Evolutionary conservation across 139 green algal genomes (phyloP), one percentile per base, ranked within the genome.

Genomic region (Chlorella ohadii): DNA sequence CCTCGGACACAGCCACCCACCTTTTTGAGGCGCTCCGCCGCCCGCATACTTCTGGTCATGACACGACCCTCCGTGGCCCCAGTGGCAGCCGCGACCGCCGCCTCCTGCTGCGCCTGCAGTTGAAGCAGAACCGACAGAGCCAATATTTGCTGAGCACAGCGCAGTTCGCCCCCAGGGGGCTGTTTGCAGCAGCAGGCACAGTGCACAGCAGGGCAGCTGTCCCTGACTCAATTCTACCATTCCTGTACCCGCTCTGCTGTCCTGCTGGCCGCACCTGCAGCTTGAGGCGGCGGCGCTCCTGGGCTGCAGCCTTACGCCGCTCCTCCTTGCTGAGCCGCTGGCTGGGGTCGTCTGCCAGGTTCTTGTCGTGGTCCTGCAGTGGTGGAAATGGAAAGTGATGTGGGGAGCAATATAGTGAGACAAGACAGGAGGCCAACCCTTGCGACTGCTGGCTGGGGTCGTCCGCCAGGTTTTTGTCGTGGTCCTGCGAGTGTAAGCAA

Each of bases 381-480:
- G 36, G 39, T 34, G 22, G 28, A 22, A 3, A 34, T n/a, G n/a
- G n/a, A n/a, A n/a, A n/a, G n/a, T n/a, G n/a, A n/a, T n/a, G n/a
- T n/a, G n/a, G n/a, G n/a, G n/a, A n/a, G n/a, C n/a, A n/a, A n/a
- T n/a, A n/a, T n/a, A n/a, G n/a, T n/a, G n/a, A n/a, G n/a, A n/a
- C n/a, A n/a, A n/a, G n/a, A n/a, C n/a, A n/a, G n/a, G n/a, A n/a
- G n/a, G n/a, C n/a, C n/a, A n/a, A n/a, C n/a, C n/a, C n/a, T n/a
- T n/a, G n/a, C n/a, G n/a, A n/a, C n/a, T n/a, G 38, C 81, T 87
- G 81, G 20, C 34, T 61, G 15, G 81, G 85, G 74, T 89, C 85
- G 13, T 87, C 81, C 11, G 81, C 73, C 31, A 89, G 67, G 39
- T 87, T 87, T 4, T 77, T 76, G 41, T 80, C 79, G 55, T 89